phyloP scores from a whole-genome alignment of 352 stramenopile species.

The Elongisporangium senticosum region DNA sequence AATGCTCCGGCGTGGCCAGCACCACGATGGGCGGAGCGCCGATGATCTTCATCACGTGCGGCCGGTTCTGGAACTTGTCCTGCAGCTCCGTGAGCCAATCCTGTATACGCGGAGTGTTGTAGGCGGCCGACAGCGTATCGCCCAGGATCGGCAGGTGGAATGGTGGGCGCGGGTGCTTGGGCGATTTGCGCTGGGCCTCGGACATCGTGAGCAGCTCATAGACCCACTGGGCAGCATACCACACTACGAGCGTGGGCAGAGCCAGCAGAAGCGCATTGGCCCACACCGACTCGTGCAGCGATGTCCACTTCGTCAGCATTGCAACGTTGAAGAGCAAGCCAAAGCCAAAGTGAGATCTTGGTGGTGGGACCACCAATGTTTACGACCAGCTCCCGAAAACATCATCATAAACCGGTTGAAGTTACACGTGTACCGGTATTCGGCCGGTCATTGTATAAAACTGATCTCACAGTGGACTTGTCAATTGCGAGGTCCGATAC shows the following conservation, averaged over 20 bases:
- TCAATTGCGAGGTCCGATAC: too few species aligned
- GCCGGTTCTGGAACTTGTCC: conserved; percentile 25
- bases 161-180: conserved; percentile 16
- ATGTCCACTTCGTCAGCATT: not conserved
- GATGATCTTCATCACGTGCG: conserved; percentile 33
- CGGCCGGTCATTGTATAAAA: too few species aligned
- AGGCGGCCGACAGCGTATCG: conserved; percentile 36
- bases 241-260: not conserved
- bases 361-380: not conserved
- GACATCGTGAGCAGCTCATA: not conserved
- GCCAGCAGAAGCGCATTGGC: not conserved
- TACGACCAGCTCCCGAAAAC: not conserved
- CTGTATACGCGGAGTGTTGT: conserved; percentile 37
- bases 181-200: not conserved
- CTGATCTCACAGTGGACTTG: too few species aligned
- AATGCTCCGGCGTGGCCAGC: conserved; percentile 31
- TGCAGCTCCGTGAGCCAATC: conserved; percentile 59
- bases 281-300: not conserved
- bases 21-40: conserved; percentile 32
- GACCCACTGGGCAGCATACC: not conserved
- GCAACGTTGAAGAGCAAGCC: not conserved
- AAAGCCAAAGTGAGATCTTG: too few species aligned
- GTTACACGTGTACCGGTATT: not conserved
- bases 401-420: not conserved
- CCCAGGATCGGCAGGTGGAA: conserved; percentile 40